Evolutionary conservation across 768 basidiomycete species (phyloP).

Genomic region (Neoboletus brunneissimus): DNA sequence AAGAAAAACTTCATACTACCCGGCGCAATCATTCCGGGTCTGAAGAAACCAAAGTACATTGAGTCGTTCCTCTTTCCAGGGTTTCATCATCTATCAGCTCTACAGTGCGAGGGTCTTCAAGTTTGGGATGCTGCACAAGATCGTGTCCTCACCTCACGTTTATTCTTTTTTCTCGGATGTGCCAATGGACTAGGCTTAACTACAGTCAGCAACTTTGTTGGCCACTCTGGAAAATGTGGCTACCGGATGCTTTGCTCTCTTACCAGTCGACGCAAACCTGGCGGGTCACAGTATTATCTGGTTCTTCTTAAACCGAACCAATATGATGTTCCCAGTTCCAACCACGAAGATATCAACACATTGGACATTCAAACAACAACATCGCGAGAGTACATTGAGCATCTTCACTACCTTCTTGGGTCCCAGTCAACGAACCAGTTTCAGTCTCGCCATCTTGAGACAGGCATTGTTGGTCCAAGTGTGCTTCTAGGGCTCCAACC

Average conservation of each 20-base stretch:
- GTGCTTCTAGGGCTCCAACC: background rate
- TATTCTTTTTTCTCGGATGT: background rate
- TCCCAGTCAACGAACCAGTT: accelerated
- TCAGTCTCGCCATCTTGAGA: too few species aligned
- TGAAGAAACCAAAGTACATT: slow-evolving; percentile 32
- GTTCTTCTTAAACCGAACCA: background rate
- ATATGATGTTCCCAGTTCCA: background rate
- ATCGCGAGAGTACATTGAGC: background rate
- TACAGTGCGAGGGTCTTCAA: slow-evolving; percentile 17
- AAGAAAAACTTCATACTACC: background rate
- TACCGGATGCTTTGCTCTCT: background rate
- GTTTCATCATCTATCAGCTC: slow-evolving; percentile 11
- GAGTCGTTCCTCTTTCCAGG: slow-evolving; percentile 26
- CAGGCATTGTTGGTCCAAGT: background rate
- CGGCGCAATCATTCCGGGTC: slow-evolving; percentile 21
- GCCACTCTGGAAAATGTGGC: background rate
- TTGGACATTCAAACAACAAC: background rate
- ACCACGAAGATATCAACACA: background rate
- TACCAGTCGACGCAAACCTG: background rate
- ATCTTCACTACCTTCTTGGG: background rate
- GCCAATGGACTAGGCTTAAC: background rate
- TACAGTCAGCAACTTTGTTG: background rate
- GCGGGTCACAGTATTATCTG: background rate
- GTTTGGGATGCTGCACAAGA: slow-evolving; percentile 20
- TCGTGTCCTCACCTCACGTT: accelerated